Percentiles rank a stretch among this genome's conserved stretches.
phyloP scores from a whole-genome alignment of 1,284 basidiomycete species.

The Trichosporon inkin region DNA sequence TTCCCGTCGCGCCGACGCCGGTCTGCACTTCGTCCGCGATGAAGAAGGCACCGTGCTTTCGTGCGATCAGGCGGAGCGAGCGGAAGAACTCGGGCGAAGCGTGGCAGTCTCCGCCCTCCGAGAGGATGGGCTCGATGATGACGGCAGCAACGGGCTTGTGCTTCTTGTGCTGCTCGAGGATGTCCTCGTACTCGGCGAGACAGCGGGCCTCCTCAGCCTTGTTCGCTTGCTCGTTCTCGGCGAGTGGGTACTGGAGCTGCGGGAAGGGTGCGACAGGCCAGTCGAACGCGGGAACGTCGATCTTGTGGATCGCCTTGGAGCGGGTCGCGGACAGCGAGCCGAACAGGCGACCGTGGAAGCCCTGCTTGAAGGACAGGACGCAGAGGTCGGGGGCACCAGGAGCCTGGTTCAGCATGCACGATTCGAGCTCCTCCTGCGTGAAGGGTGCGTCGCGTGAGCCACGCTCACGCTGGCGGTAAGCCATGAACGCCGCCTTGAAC shows the following conservation, averaged over 20 bases:
- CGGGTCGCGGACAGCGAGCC: slow-evolving; percentile 55
- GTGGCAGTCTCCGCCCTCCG: slow-evolving; percentile 58
- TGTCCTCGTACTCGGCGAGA: slow-evolving; percentile 43
- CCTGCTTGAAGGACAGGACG: slow-evolving; percentile 55
- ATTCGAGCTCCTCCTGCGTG: slow-evolving; percentile 44
- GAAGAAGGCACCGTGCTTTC: slow-evolving; percentile 54
- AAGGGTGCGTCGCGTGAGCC: slow-evolving; percentile 29
- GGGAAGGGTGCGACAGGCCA: slow-evolving; percentile 57
- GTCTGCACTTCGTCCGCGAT: slow-evolving; percentile 58
- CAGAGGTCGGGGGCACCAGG: slow-evolving; percentile 55
- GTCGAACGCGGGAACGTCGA: slow-evolving; percentile 58
- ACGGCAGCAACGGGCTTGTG: slow-evolving; percentile 55
- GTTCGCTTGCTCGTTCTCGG: slow-evolving; percentile 51
- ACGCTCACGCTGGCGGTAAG: slow-evolving; percentile 40
- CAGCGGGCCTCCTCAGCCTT: slow-evolving; percentile 43
- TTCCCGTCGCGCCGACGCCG: slow-evolving; percentile 56
- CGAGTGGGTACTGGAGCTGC: slow-evolving; percentile 55
- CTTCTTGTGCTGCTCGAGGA: slow-evolving; percentile 44
- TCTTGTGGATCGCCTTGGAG: slow-evolving; percentile 55
- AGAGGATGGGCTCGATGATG: slow-evolving; percentile 58
- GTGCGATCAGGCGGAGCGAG: slow-evolving; percentile 52
- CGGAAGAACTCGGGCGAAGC: slow-evolving; percentile 56
- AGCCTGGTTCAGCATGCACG: slow-evolving; percentile 55
- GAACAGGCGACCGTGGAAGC: slow-evolving; percentile 55
- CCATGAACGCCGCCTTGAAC: slow-evolving; percentile 57